Evolutionary conservation across 179 eudicot species (phyloP).

Genomic region (Dionaea muscipula): DNA sequence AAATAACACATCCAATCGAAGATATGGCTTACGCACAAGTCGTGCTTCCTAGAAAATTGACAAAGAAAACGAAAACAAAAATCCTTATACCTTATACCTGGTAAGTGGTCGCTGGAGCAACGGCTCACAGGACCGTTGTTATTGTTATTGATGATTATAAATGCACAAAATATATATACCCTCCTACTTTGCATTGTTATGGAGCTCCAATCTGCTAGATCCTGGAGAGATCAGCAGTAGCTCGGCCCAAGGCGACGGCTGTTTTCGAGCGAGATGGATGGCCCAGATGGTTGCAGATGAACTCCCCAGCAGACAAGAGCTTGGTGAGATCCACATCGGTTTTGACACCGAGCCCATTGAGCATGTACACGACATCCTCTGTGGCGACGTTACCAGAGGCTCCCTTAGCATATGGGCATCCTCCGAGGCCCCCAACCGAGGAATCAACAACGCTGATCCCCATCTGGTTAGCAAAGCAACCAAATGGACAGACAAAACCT

Average conservation of each 20-base stretch:
- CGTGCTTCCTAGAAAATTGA: too few relatives aligned
- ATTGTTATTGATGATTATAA: too few relatives aligned
- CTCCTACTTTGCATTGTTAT: too few relatives aligned
- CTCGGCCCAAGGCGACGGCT: constrained; percentile 44
- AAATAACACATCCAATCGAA: too few relatives aligned
- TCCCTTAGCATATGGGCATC: constrained; percentile 75
- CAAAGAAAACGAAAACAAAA: too few relatives aligned
- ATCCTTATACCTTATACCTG: too few relatives aligned
- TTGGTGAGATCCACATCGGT: constrained; percentile 42
- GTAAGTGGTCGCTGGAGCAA: too few relatives aligned
- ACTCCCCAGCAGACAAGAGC: constrained; percentile 56
- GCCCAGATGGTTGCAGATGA: constrained; percentile 50
- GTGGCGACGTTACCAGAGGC: constrained; percentile 74
- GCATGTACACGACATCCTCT: constrained; percentile 75
- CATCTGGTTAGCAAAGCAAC: constrained; percentile 29
- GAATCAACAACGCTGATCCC: constrained; percentile 53
- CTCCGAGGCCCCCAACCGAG: constrained; percentile 62
- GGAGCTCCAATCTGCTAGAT: constrained; percentile 16
- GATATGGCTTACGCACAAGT: too few relatives aligned
- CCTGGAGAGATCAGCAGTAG: constrained; percentile 25
- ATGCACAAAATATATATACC: too few relatives aligned
- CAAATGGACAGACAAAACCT: too few relatives aligned
- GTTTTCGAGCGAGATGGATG: constrained; percentile 55
- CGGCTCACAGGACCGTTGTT: too few relatives aligned
- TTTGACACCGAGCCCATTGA: constrained; percentile 50